Percentiles rank a stretch among this genome's conserved stretches.
phyloP scores from a whole-genome alignment of 73 alveolate species.

The Tetrahymena elliotti region DNA sequence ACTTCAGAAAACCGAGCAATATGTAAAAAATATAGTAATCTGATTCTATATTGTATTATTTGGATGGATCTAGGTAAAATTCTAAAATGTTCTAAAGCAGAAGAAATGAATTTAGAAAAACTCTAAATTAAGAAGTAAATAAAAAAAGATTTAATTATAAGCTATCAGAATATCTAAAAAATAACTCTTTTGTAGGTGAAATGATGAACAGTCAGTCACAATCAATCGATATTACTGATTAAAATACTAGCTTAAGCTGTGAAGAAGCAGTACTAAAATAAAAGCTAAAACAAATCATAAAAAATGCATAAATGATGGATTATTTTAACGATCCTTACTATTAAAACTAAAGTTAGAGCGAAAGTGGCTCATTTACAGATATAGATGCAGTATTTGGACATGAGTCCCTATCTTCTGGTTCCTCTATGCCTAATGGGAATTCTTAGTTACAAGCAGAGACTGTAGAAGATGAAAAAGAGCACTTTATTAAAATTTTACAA shows the following conservation, averaged over 20 bases:
- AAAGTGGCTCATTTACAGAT: background rate
- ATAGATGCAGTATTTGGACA: background rate
- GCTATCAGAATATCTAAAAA: background rate
- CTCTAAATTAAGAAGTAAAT: background rate
- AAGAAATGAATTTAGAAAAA: background rate
- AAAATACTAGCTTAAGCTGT: background rate
- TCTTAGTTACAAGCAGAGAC: background rate
- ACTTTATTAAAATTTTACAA: background rate
- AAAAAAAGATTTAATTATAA: background rate
- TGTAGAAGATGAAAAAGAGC: background rate
- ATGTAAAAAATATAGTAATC: background rate
- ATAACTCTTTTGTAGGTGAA: background rate
- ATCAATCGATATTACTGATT: background rate
- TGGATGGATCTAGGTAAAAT: background rate
- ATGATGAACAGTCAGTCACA: background rate
- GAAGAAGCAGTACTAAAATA: background rate
- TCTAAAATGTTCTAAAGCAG: background rate
- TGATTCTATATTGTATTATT: background rate
- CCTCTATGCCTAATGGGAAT: background rate
- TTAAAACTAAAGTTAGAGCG: background rate
- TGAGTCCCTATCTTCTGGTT: background rate
- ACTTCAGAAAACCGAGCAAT: background rate
- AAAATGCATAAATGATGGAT: background rate
- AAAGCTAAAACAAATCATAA: background rate
- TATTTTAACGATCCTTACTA: background rate